Conservation (phyloP, 1,139 yeast species). For the Kluyveromyces marxianus region DNA sequence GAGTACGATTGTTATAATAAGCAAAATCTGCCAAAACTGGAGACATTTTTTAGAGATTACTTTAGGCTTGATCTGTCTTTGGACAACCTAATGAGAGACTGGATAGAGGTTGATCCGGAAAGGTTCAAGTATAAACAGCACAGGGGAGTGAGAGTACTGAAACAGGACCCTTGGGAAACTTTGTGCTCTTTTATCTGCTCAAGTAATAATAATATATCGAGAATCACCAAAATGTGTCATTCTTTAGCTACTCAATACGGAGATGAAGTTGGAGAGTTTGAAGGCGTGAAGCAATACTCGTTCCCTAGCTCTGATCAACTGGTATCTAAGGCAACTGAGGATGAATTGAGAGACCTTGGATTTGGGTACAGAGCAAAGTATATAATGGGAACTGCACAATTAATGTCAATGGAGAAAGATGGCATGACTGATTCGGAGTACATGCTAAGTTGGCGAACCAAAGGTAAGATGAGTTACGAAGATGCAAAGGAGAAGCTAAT, state of each 20-base stretch:
- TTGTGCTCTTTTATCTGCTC: conserved; percentile 85
- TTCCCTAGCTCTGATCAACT: conserved; percentile 64
- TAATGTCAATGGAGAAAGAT: conserved; percentile 32
- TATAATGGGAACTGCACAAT: conserved; percentile 67
- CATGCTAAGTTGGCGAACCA: conserved; percentile 10
- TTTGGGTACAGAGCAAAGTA: conserved; percentile 94
- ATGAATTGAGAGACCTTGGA: conserved; percentile 38
- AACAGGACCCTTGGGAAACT: conserved; percentile 98
- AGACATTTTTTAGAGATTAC: conserved; percentile 45
- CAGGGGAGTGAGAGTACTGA: conserved; percentile 69
- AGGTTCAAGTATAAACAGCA: conserved; percentile 32
- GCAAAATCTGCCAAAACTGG: conserved; percentile 25
- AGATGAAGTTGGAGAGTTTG: conserved; percentile 44
- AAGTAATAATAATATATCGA: conserved; percentile 88
- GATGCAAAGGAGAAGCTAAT: conserved; percentile 59
- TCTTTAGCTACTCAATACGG: conserved; percentile 71
- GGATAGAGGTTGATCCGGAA: conserved; percentile 53
- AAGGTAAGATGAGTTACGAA: conserved; percentile 18
- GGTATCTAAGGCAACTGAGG: conserved; percentile 35
- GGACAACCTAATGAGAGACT: conserved; percentile 44
- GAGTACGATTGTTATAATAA: conserved; percentile 17
- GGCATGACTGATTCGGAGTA: conserved; percentile 23
- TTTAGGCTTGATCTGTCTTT: conserved; percentile 58
- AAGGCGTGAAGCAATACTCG: conserved; percentile 54
- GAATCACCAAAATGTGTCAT: conserved; percentile 92